phyloP scores from a whole-genome alignment of 306 rosid species.

The Geum urbanum region DNA sequence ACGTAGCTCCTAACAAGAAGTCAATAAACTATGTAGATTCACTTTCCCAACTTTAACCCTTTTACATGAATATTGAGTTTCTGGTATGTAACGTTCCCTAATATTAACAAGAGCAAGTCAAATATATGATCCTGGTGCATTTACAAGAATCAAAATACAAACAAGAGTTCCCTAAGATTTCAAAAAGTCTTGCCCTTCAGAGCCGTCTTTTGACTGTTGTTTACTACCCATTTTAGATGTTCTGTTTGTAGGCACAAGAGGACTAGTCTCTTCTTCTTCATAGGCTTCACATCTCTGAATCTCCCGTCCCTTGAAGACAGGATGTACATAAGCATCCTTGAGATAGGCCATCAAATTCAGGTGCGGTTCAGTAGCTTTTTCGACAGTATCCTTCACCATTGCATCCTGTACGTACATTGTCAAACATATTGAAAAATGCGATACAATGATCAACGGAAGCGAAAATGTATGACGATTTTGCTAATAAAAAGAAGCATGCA shows the following conservation, averaged over 20 bases:
- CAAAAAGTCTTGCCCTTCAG: neutral
- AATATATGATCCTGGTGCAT: neutral
- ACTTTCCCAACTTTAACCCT: too few species aligned
- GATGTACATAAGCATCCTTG: slow-evolving; percentile 67
- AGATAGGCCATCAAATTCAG: slow-evolving; percentile 64
- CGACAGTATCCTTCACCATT: slow-evolving; percentile 87
- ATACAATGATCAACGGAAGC: neutral
- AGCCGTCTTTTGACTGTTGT: slow-evolving; percentile 37
- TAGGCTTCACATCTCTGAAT: slow-evolving; percentile 24
- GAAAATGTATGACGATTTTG: neutral
- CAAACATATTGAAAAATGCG: slow-evolving; percentile 11
- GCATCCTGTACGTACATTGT: slow-evolving; percentile 61
- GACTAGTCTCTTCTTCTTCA: slow-evolving; percentile 76
- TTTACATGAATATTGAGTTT: too few species aligned
- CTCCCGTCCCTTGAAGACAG: slow-evolving; percentile 50
- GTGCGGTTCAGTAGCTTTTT: slow-evolving; percentile 69
- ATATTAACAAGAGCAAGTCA: too few species aligned
- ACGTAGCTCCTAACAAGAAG: too few species aligned
- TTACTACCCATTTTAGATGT: slow-evolving; percentile 40
- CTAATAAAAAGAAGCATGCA: neutral
- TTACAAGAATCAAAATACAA: neutral
- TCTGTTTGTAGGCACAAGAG: slow-evolving; percentile 72
- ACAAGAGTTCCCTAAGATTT: slow-evolving; percentile 2
- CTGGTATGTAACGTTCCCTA: too few species aligned
- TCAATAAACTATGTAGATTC: too few species aligned